Conservation (phyloP, 2,329 filamentous ascomycete genomes). For the Stemphylium lycopersici region DNA sequence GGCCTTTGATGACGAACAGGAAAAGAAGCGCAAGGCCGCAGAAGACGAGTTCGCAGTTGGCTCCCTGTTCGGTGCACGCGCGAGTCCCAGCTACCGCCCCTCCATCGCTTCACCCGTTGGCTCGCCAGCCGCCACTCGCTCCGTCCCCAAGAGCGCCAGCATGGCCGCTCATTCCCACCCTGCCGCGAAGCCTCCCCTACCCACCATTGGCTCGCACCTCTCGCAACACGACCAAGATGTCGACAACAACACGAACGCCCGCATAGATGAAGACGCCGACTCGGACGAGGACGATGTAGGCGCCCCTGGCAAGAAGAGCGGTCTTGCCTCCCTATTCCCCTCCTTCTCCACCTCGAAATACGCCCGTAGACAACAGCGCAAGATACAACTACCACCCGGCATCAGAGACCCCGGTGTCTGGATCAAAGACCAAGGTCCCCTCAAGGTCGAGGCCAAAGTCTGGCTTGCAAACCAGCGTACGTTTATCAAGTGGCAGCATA, state of each 20-base stretch:
- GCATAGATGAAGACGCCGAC: slow-evolving; percentile 54
- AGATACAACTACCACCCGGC: slow-evolving; percentile 74
- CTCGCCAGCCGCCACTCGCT: slow-evolving; percentile 57
- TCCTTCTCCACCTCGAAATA: slow-evolving; percentile 78
- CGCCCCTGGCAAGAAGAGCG: slow-evolving; percentile 55
- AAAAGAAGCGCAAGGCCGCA: slow-evolving; percentile 77
- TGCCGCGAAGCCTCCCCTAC: slow-evolving; percentile 21
- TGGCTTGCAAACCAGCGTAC: slow-evolving; percentile 99
- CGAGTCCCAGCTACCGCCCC: slow-evolving; percentile 54
- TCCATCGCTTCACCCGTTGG: slow-evolving; percentile 70
- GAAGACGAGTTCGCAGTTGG: slow-evolving; percentile 91
- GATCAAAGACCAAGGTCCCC: slow-evolving; percentile 92
- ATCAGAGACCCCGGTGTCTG: slow-evolving; percentile 84
- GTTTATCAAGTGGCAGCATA: slow-evolving; percentile 98
- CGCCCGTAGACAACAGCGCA: slow-evolving; percentile 59
- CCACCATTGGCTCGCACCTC: slow-evolving; percentile 23
- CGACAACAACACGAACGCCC: slow-evolving; percentile 38
- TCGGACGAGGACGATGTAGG: slow-evolving; percentile 59
- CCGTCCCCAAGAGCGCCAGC: slow-evolving; percentile 28
- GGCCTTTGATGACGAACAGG: slow-evolving; percentile 90
- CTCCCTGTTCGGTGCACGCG: slow-evolving; percentile 71
- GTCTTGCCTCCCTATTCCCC: slow-evolving; percentile 75
- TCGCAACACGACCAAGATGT: slow-evolving; percentile 8
- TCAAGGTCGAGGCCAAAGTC: slow-evolving; percentile 95
- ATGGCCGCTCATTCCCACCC: slow-evolving; percentile 29